Percentiles rank a stretch among this genome's conserved stretches.
These are phyloP conservation scores for Entonaema liquescens DNA, from an alignment of 495 filamentous ascomycete genomes.

Conservation along the genomic window DNA sequence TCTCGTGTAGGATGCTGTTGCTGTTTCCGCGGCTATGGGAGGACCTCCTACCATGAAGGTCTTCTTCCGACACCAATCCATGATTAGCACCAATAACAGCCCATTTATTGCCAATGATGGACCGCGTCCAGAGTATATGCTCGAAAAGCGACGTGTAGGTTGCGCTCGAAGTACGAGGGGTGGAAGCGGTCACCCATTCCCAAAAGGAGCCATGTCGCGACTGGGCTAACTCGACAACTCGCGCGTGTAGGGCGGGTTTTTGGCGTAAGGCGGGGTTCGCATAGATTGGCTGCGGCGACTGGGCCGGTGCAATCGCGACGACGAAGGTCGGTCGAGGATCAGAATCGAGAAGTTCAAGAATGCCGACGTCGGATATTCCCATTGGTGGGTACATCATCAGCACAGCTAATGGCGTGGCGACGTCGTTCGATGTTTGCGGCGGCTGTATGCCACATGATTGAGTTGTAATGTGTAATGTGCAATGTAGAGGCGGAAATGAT, in stretches of 20 bases:
- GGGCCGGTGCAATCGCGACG: conserved; percentile 64
- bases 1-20: conserved; percentile 18
- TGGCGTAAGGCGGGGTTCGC: conserved; percentile 66
- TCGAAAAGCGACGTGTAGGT: conserved; percentile 13
- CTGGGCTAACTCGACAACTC: conserved; percentile 19
- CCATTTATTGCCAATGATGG: conserved; percentile 21
- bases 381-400: conserved; percentile 36
- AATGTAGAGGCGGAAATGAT: not conserved
- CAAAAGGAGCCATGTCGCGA: conserved; percentile 24
- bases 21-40: conserved; percentile 5
- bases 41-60: not conserved
- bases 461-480: not conserved
- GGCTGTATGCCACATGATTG: not conserved
- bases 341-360: conserved; percentile 71
- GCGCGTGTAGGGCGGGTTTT: conserved; percentile 28
- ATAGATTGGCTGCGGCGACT: conserved; percentile 61
- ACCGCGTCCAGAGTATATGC: conserved; percentile 29
- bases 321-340: conserved; percentile 74
- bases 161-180: not conserved
- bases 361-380: conserved; percentile 58
- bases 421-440: conserved; percentile 23
- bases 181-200: conserved; percentile 21
- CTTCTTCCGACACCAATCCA: not conserved
- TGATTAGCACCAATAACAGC: conserved; percentile 24
- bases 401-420: conserved; percentile 13